Evolutionary conservation across 306 rosid genomes (phyloP), one percentile per base, ranked within the genome.

Genomic region (Malus asiatica): DNA sequence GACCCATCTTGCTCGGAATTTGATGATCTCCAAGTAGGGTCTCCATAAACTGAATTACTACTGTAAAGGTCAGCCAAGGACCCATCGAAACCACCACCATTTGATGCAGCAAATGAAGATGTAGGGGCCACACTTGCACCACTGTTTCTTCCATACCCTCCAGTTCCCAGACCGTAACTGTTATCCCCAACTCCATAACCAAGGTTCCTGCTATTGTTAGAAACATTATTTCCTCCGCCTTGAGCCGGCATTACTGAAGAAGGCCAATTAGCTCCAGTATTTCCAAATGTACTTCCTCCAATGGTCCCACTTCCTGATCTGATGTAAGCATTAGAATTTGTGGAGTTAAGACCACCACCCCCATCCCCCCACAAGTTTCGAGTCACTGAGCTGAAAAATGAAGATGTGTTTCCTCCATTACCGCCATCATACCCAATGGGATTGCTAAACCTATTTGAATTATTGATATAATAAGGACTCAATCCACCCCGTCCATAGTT

Each of bases 1-100:
- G 97, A 81, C 63, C 90, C 96, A 68, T 90, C 99, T 82, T 83
- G 83, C 76, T 95, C 97, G 29, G 90, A 84, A 75, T 86, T 92
- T 53, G 93, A 83, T 60, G 99, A 84, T 68, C 88, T 90, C 99
- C 99, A 95, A 57, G 99, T 90, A 79, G 89, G 82, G 82, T 95
- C 97, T 70, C 91, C 91, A 71, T 92, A 88, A 64, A 77, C 93
- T 11, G 98, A 95, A 74, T 84, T 82, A 45, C 81, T 74, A 79
- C 69, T 85, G 78, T 95, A 84, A 44, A 95, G 87, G 48, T 92
- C 99, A 55, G 89, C 67, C 75, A 90, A 90, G 42, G 87, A 74
- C 66, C 93, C 96, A 73, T 95, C 97, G 75, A 89, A 86, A 82
- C 89, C 93, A 76, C 90, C 93, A 76, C 89, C 97, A 85, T 88